Evolutionary conservation across 1,139 yeast species (phyloP).

Genomic region (Candida frijolesensis): DNA sequence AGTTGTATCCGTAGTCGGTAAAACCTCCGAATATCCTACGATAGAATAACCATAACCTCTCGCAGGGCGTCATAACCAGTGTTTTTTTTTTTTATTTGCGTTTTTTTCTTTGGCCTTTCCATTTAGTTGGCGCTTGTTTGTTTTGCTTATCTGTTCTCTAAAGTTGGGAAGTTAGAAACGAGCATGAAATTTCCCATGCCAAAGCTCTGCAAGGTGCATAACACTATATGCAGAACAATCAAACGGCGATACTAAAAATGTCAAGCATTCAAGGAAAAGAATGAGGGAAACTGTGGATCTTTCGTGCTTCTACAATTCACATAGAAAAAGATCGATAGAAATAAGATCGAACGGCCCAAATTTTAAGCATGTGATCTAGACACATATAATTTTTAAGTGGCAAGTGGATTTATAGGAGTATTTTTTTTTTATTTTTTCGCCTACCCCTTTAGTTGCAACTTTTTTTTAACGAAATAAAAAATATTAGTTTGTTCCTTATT

Average conservation of each 20-base stretch:
- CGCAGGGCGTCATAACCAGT: too few relatives aligned
- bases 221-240: neutral
- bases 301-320: neutral
- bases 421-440: neutral
- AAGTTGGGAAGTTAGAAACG: neutral
- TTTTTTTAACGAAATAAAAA: neutral
- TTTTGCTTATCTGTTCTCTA: too few relatives aligned
- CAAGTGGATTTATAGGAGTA: neutral
- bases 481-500: too few relatives aligned
- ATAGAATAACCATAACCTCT: too few relatives aligned
- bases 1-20: too few relatives aligned
- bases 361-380: neutral
- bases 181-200: neutral
- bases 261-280: neutral
- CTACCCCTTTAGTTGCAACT: neutral
- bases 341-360: neutral
- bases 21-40: too few relatives aligned
- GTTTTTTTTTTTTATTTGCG: too few relatives aligned
- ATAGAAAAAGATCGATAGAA: neutral
- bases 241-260: slow-evolving; percentile 2
- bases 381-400: neutral
- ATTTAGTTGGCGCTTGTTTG: too few relatives aligned
- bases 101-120: too few relatives aligned
- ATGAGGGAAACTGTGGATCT: neutral
- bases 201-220: neutral